These are phyloP conservation scores for Pelagophyceae sp. DNA, from an alignment of 352 stramenopile species.

Conservation along the genomic window DNA sequence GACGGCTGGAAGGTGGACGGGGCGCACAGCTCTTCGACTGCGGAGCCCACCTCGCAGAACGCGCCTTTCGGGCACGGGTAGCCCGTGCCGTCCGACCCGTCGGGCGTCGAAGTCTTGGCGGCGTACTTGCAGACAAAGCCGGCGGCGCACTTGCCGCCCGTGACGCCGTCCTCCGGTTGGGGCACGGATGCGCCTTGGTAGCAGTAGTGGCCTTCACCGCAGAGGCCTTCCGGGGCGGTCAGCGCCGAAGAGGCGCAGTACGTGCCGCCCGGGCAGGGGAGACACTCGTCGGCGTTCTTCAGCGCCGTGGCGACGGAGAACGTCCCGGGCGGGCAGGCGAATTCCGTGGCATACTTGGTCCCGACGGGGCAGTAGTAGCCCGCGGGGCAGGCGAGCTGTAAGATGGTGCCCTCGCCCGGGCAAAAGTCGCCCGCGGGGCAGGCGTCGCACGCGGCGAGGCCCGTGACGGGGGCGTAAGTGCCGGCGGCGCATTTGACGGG, in stretches of 20 bases:
- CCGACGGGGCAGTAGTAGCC: conserved; percentile 55
- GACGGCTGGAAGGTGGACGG: conserved; percentile 21
- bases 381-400: conserved; percentile 37
- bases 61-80: conserved; percentile 67
- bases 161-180: conserved; percentile 3
- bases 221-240: conserved; percentile 19
- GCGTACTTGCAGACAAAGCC: conserved; percentile 30
- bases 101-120: not conserved
- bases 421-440: conserved; percentile 52
- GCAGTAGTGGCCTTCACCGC: conserved; percentile 28
- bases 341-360: conserved; percentile 31
- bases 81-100: conserved; percentile 41
- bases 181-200: conserved; percentile 12
- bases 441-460: conserved; percentile 46
- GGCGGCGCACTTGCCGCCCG: conserved; percentile 24
- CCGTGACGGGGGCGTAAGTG: conserved; percentile 34
- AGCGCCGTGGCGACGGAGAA: conserved; percentile 53
- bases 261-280: conserved; percentile 34
- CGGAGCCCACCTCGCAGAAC: conserved; percentile 38
- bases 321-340: conserved; percentile 57
- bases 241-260: conserved; percentile 17
- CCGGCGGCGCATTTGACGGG: conserved; percentile 48
- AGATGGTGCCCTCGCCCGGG: conserved; percentile 3
- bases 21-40: conserved; percentile 6
- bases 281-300: conserved; percentile 49